phyloP scores from a whole-genome alignment of 352 stramenopile genomes.

The Phytophthora citrophthora region DNA sequence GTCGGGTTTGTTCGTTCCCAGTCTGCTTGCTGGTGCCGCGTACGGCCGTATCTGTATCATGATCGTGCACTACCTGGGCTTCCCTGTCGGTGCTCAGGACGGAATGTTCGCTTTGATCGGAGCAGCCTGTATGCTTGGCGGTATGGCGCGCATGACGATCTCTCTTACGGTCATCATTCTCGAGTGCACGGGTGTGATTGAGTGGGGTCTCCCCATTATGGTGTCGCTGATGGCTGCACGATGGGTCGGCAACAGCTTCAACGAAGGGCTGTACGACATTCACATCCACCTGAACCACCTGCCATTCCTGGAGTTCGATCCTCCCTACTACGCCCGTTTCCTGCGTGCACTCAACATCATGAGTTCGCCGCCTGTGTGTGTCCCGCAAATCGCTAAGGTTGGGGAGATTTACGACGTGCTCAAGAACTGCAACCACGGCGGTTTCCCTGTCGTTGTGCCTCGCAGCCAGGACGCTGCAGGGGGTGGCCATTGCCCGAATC shows the following conservation, averaged over 20 bases:
- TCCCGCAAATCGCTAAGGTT: slow-evolving; percentile 79
- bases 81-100: slow-evolving; percentile 75
- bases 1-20: slow-evolving; percentile 97
- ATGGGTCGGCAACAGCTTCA: slow-evolving; percentile 98
- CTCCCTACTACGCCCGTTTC: slow-evolving; percentile 83
- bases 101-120: slow-evolving; percentile 98
- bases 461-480: slow-evolving; percentile 47
- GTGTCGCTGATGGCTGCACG: slow-evolving; percentile 96
- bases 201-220: slow-evolving; percentile 99
- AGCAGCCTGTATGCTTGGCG: slow-evolving; percentile 94
- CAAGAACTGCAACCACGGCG: slow-evolving; percentile 67
- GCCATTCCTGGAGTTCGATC: slow-evolving; percentile 97
- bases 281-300: slow-evolving; percentile 98
- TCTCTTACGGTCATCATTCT: slow-evolving; percentile 98
- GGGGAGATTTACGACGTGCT: slow-evolving; percentile 85
- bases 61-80: slow-evolving; percentile 60
- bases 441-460: slow-evolving; percentile 78
- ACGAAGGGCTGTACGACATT: slow-evolving; percentile 99
- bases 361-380: slow-evolving; percentile 60
- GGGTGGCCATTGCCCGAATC: slow-evolving; percentile 28
- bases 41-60: slow-evolving; percentile 90
- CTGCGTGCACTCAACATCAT: slow-evolving; percentile 85
- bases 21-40: slow-evolving; percentile 94
- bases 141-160: slow-evolving; percentile 99
- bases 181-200: slow-evolving; percentile 98